These are phyloP conservation scores for Glebionis coronaria DNA, from an alignment of 129 eudicot genomes.

Conservation along the genomic window DNA sequence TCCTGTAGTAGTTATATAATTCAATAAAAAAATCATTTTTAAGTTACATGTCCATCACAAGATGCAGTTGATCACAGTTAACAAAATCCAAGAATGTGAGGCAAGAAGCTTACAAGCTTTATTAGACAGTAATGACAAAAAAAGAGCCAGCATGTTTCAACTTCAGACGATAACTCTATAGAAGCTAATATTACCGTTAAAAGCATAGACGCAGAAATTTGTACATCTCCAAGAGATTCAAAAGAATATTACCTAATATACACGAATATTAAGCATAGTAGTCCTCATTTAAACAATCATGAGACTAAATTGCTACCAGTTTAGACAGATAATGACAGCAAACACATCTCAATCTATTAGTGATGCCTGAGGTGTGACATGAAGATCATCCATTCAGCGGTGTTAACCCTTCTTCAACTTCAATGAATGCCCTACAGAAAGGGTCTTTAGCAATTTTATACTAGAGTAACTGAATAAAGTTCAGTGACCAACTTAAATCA, in stretches of 20 bases:
- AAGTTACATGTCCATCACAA: conserved; percentile 4
- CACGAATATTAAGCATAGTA: not conserved
- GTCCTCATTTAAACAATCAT: conserved; percentile 13
- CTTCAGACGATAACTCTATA: no score
- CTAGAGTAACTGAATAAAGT: no score
- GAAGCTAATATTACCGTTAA: no score
- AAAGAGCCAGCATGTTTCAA: no score
- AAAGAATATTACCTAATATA: conserved; percentile 11
- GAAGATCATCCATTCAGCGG: no score
- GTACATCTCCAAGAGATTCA: conserved; percentile 3
- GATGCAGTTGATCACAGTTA: conserved; percentile 7
- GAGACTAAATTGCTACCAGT: not conserved
- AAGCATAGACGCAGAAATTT: not conserved
- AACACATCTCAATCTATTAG: conserved; percentile 8
- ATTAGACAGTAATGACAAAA: not conserved
- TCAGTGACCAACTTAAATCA: not conserved
- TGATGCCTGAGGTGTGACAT: conserved; percentile 5
- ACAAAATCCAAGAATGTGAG: conserved; percentile 12
- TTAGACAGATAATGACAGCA: conserved; percentile 11
- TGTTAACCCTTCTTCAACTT: not conserved
- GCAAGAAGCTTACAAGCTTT: not conserved
- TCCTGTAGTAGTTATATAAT: not conserved
- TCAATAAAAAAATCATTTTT: conserved; percentile 11
- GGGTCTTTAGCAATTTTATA: not conserved
- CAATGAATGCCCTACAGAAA: conserved; percentile 7